Evolutionary conservation across 2,329 filamentous ascomycete genomes (phyloP), one percentile per base, ranked within the genome.

Genomic region (Colletotrichum musae): DNA sequence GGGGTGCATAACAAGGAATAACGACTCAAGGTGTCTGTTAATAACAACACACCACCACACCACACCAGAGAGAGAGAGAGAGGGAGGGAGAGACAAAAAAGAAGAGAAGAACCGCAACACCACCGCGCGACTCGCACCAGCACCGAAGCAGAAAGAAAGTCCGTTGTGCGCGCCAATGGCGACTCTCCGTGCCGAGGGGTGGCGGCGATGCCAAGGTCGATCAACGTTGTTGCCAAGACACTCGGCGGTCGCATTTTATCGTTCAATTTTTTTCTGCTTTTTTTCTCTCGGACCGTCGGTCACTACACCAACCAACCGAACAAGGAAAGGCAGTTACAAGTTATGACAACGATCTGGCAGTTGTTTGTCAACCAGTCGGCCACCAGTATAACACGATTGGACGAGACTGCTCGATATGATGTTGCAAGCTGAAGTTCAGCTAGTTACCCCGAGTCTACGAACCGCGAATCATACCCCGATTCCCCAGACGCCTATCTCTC

Each of bases 141-240:
- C 56, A 70, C 67, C 26, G 50, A 61, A 66, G 28, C 32, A 70
- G 67, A 24, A 66, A 48, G 47, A 16, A 51, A n/a, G 62, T 1
- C 67, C 67, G 67, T n/a, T 12, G 26, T 32, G 58, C 56, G 62
- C 62, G 45, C 67, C 62, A 70, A 70, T 70, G 16, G 57, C 28
- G 13, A 26, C 51, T 18, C 43, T 21, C 32, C 56, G 39, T 18
- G 28, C 12, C 28, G 32, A n/a, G 26, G 41, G 41, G 58, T 61
- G 70, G 66, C 70, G 61, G 15, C 52, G 41, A 59, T 71, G 70
- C 70, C 61, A 71, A 71, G 70, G 43, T 70, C 61, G 70, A 70
- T 70, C 70, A 71, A 63, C 56, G 69, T 65, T 64, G 32, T 45
- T 43, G 60, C 61, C 69, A 59, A 71, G 54, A 32, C 16, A 28